Evolutionary conservation across 2,329 filamentous ascomycete species (phyloP).

Genomic region (Colletotrichum cuscutae): DNA sequence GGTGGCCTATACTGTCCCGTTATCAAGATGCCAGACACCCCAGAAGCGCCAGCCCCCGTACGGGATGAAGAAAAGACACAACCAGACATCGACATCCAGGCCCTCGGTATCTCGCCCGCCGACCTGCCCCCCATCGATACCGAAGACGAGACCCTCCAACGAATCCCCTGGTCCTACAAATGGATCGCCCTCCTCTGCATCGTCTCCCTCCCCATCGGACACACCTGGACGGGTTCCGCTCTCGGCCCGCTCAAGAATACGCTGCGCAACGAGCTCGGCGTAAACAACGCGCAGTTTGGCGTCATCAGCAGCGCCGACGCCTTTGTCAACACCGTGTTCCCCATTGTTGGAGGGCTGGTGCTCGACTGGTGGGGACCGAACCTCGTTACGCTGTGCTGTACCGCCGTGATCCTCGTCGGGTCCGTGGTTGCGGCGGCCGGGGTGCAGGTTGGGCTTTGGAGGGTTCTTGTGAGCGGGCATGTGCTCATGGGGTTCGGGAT

Average conservation of each 20-base stretch:
- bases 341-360: conserved; percentile 38
- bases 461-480: conserved; percentile 37
- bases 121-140: not conserved
- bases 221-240: conserved; percentile 37
- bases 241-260: conserved; percentile 40
- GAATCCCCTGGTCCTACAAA: conserved; percentile 38
- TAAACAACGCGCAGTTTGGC: conserved; percentile 41
- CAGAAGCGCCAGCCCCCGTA: not conserved
- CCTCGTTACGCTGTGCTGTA: conserved; percentile 38
- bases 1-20: no score
- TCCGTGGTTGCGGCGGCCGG: conserved; percentile 37
- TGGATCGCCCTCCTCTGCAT: conserved; percentile 39
- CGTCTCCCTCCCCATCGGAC: conserved; percentile 38
- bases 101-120: not conserved
- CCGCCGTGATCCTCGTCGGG: conserved; percentile 36
- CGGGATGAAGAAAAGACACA: conserved; percentile 7
- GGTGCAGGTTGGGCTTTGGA: conserved; percentile 36
- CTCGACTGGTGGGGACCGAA: conserved; percentile 41
- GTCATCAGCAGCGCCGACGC: conserved; percentile 40
- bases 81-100: not conserved
- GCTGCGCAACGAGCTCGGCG: conserved; percentile 37
- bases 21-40: not conserved
- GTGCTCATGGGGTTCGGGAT: conserved; percentile 40
- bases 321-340: conserved; percentile 40
- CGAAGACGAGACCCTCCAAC: not conserved